Conservation (phyloP, 2,329 filamentous ascomycete genomes). For the Falciphora oryzae region DNA sequence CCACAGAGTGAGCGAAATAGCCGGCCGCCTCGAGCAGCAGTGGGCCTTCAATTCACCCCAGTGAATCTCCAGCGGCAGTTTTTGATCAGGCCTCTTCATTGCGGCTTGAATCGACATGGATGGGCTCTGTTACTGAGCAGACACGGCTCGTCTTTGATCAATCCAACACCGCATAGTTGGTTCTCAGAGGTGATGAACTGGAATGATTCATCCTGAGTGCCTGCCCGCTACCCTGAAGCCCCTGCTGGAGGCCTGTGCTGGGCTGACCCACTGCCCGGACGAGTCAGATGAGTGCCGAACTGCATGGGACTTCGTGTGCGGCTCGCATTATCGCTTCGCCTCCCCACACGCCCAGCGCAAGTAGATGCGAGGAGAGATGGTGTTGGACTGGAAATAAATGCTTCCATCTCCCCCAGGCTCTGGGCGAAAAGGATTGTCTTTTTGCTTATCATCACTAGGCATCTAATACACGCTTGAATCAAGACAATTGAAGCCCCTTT, state of each 20-base stretch:
- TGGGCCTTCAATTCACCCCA: neutral
- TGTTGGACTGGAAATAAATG: neutral
- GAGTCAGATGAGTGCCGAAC: no score
- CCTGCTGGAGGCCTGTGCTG: neutral
- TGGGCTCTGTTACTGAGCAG: no score
- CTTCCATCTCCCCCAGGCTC: neutral
- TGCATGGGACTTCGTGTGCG: neutral
- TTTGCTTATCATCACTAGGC: neutral
- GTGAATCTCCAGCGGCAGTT: neutral
- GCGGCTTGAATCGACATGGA: no score
- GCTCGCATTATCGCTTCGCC: neutral
- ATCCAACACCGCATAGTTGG: no score
- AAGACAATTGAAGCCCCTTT: neutral
- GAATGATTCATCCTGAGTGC: neutral
- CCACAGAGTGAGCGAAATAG: neutral
- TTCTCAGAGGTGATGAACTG: neutral
- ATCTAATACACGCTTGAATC: neutral
- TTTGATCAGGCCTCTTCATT: no score
- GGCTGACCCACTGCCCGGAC: no score
- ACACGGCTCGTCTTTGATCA: neutral
- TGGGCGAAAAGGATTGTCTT: neutral
- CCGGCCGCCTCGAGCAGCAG: neutral
- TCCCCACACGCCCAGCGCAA: neutral
- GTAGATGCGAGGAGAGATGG: neutral
- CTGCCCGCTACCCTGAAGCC: neutral